A percentile compares a stretch with the other conserved stretches of the same genome.
phyloP scores from a whole-genome alignment of 345 rosid genomes.

The Odontarrhena argentea region DNA sequence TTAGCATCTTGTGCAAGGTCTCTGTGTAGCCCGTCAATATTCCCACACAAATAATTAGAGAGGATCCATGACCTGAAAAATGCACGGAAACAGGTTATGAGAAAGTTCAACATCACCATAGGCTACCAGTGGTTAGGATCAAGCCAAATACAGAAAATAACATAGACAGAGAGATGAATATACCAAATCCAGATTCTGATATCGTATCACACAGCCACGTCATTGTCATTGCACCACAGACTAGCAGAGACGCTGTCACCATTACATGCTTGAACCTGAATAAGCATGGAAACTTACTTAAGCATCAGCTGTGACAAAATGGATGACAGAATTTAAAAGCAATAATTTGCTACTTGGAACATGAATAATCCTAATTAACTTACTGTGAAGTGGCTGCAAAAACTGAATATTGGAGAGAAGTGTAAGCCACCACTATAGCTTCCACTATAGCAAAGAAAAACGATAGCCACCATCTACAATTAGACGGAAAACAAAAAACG shows the following conservation, averaged over 20 bases:
- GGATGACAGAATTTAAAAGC: not conserved
- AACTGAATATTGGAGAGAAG: slow-evolving; percentile 85
- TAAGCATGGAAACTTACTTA: slow-evolving; percentile 19
- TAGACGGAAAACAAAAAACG: not conserved
- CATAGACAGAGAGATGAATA: slow-evolving; percentile 2
- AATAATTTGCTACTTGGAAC: slow-evolving; percentile 1
- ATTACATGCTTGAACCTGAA: slow-evolving; percentile 84
- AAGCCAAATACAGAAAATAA: slow-evolving; percentile 1
- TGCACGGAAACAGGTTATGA: slow-evolving; percentile 29
- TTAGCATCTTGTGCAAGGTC: slow-evolving; percentile 84
- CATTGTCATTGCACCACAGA: slow-evolving; percentile 92
- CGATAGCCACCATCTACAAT: slow-evolving; percentile 92
- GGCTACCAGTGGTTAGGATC: slow-evolving; percentile 5
- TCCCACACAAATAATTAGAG: slow-evolving; percentile 89
- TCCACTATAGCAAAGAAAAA: slow-evolving; percentile 85
- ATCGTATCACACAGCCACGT: slow-evolving; percentile 96
- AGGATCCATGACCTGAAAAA: slow-evolving; percentile 88
- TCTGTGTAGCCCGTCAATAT: slow-evolving; percentile 93
- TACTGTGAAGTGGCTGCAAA: slow-evolving; percentile 82
- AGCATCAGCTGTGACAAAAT: slow-evolving; percentile 17
- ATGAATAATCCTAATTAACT: slow-evolving; percentile 25
- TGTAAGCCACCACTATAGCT: slow-evolving; percentile 73
- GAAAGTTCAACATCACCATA: slow-evolving; percentile 24
- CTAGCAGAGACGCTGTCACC: slow-evolving; percentile 76
- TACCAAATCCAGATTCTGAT: slow-evolving; percentile 97